Base-by-base conservation (phyloP, 495 filamentous ascomycete genomes). In the Daldinia grandis region DNA sequence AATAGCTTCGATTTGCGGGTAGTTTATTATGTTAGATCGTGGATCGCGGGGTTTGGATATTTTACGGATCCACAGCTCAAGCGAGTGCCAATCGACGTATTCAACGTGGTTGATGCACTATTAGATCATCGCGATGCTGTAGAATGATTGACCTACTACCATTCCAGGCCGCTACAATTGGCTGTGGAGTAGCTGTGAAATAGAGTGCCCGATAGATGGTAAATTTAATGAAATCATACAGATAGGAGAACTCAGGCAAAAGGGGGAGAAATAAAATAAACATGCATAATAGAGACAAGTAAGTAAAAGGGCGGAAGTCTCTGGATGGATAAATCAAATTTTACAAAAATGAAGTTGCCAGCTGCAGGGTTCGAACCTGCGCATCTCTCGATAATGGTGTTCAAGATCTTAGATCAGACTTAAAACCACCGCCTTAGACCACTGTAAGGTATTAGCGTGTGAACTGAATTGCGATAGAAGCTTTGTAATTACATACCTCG, bases 321-420 rank as follows among this genome's bases (percentile, higher is more conserved):
- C 10, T 15, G 12, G 15, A n/a, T n/a, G n/a, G n/a, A n/a, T n/a
- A 37, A 30, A 15, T 4, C 44, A 62, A 47, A 51, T 47, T 3
- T 24, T 27, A 44, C 57, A 58, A 44, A 40, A 55, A 14, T 53
- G 12, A 15, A 27, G 40, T 72, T 72, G 69, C 69, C 64, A 72
- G 69, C 69, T 72, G 69, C 69, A 67, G 63, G 63, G 69, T 72
- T 72, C 69, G 69, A 72, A 72, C 69, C 69, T 71, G 62, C 68
- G 68, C 62, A 71, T 71, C 68, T 71, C 62, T 72, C 69, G 69
- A 72, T 67, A 72, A 72, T 72, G 69, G 69, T 72, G 69, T 72
- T 54, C 63, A 72, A 72, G 63, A 59, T 59, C 19, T 17, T 31
- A 0, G 19, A 57, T 58, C 12, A 33, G 47, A 72, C 63, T 72